Base-by-base conservation (phyloP, 805 yeast species). In the Yamadazyma takamatsuzukensis region DNA sequence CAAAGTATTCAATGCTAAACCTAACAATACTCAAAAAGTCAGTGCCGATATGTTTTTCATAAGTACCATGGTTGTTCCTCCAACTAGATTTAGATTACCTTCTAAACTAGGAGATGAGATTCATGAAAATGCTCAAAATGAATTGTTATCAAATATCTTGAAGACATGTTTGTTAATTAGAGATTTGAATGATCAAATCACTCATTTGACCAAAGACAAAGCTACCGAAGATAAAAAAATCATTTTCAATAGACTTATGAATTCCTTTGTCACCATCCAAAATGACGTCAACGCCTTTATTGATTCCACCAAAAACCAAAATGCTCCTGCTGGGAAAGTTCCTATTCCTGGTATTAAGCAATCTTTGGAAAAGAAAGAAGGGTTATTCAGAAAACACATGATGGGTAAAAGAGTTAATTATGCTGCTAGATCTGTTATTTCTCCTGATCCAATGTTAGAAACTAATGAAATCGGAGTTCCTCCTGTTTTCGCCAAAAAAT, bases 401-500 rank as follows among this genome's bases (percentile, higher is more conserved):
- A 93, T 93, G 99, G 99, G 99, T 58, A 93, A 93, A 72, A 88
- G 99, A 71, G 99, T 93, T 39, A 94, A 93, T 60, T 90, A 86
- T 54, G 96, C 97, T 33, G 98, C 98, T 32, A 87, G 99, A 66
- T 90, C 98, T 7, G 99, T 93, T 51, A 93, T 93, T 64, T 89
- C 97, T 5, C 97, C 97, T 5, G 99, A 93, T 66, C 99, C 99
- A 36, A 93, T 84, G 68, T 74, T 93, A 49, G 98, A 93, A 67
- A 94, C 98, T 10, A 87, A 89, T 56, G 96, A 93, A 64, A 90
- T 93, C 55, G 99, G 98, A 66, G 90, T 93, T 36, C 99, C 99
- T 19, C 98, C 98, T 0, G 98, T 94, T 11, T 93, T 93, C 52
- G 99, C 99, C 12, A 80, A 76, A 39, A 90, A 89, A 59, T 72